These are phyloP conservation scores for Colletotrichum sp. DNA, from an alignment of 2,329 filamentous ascomycete genomes.

Conservation along the genomic window DNA sequence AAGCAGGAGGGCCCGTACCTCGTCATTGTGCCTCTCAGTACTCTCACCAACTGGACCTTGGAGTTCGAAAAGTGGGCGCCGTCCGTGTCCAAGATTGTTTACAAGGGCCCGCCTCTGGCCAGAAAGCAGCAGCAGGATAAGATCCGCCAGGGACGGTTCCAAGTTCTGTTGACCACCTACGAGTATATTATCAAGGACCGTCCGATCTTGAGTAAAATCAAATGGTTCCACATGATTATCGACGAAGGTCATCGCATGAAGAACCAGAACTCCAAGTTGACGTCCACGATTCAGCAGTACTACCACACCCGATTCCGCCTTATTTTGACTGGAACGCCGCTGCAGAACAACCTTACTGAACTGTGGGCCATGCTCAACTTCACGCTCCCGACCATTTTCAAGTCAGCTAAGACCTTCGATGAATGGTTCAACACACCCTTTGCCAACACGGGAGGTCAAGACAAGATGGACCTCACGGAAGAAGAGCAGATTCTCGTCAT, in stretches of 20 bases:
- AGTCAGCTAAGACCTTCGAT: slow-evolving; percentile 97
- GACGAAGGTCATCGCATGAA: slow-evolving; percentile 99
- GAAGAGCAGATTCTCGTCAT: slow-evolving; percentile 99
- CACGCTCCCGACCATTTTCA: slow-evolving; percentile 97
- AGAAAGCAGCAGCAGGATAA: slow-evolving; percentile 92
- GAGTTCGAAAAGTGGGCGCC: slow-evolving; percentile 99
- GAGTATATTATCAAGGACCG: slow-evolving; percentile 99
- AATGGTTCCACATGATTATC: slow-evolving; percentile 99
- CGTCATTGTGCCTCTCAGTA: slow-evolving; percentile 96
- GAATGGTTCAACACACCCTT: slow-evolving; percentile 99
- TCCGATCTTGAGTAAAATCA: slow-evolving; percentile 94
- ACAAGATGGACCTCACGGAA: slow-evolving; percentile 99
- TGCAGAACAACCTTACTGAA: slow-evolving; percentile 96
- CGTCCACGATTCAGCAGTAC: slow-evolving; percentile 91
- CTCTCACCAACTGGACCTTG: slow-evolving; percentile 96
- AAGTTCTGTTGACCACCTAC: slow-evolving; percentile 96
- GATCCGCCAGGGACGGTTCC: slow-evolving; percentile 93
- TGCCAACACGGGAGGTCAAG: slow-evolving; percentile 95
- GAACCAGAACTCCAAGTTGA: slow-evolving; percentile 95
- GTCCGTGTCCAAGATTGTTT: slow-evolving; percentile 83
- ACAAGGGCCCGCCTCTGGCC: slow-evolving; percentile 90
- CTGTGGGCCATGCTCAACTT: slow-evolving; percentile 99
- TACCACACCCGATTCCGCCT: slow-evolving; percentile 94
- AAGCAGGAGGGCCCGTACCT: slow-evolving; percentile 89
- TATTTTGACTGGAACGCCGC: slow-evolving; percentile 94